Evolutionary conservation across 805 yeast genomes (phyloP), one percentile per base, ranked within the genome.

Genomic region (Yamadazyma sp.): DNA sequence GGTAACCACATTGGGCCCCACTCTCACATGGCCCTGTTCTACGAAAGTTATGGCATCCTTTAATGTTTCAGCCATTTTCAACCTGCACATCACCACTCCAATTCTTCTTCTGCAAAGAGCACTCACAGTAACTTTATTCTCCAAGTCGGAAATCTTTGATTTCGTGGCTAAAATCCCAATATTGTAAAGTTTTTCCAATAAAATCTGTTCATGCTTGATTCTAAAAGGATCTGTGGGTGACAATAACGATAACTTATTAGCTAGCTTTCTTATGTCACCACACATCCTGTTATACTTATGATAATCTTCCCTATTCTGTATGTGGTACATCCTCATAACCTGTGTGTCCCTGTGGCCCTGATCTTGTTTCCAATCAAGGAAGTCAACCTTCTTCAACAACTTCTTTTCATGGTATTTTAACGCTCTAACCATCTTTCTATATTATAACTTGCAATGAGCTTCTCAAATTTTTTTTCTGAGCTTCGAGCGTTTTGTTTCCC

Each of bases 291-390:
- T 93, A 64, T 93, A 93, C 57, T 87, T 87, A 60, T 85, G 95
- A 59, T 93, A 93, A 60, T 93, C 99, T 59, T 89, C 96, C 59
- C 99, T 78, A 59, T 90, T 85, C 58, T 89, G 96, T 31, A 93
- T 76, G 59, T 91, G 96, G 62, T 90, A 93, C 37, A 86, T 83
- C 51, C 95, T 76, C 95, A 93, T 93, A 22, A 93, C 95, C 61
- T 86, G 91, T n/a, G 95, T 82, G 52, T 91, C 99, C 50, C 99
- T 72, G 61, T 93, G 99, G 20, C 91, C 88, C 39, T 84, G 82
- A 59, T 93, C 99, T 53, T 88, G 95, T 61, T 93, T 93, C 97
- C 98, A 93, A 61, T 93, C 95, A 35, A 88, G 84, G 67, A 93
- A 88, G 58, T 93, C 97, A 37, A 93, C 98, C 63, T 93, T 93